phyloP scores from a whole-genome alignment of 1,284 basidiomycete genomes.

The Xerocomus minutiporus region DNA sequence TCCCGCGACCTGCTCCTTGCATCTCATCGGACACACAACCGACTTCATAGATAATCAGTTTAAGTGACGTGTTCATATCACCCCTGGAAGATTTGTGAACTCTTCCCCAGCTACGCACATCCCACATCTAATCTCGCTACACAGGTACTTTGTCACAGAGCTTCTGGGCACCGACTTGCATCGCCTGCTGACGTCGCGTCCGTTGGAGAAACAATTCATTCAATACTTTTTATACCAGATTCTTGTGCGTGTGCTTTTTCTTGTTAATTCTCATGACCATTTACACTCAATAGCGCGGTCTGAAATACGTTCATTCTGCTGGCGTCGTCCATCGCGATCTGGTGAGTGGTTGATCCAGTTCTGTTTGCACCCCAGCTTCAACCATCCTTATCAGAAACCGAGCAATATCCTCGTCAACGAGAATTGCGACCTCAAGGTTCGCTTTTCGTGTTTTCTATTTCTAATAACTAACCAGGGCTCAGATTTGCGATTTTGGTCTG shows the following conservation, averaged over 20 bases:
- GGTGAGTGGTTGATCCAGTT: slow-evolving; percentile 39
- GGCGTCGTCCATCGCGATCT: slow-evolving; percentile 98
- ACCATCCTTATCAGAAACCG: slow-evolving; percentile 67
- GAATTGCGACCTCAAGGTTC: slow-evolving; percentile 92
- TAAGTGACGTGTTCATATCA: slow-evolving; percentile 99
- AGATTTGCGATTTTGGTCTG: slow-evolving; percentile 99
- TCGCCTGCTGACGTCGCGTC: slow-evolving; percentile 91
- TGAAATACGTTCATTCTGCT: slow-evolving; percentile 99
- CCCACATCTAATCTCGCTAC: not conserved
- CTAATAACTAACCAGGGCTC: slow-evolving; percentile 10
- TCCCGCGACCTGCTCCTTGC: not conserved
- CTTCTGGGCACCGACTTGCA: slow-evolving; percentile 97
- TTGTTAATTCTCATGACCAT: slow-evolving; percentile 1
- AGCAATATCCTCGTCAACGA: slow-evolving; percentile 99
- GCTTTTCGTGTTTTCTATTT: slow-evolving; percentile 16
- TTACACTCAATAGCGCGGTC: slow-evolving; percentile 64
- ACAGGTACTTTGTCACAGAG: slow-evolving; percentile 98
- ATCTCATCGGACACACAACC: slow-evolving; percentile 6
- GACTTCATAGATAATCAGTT: slow-evolving; percentile 82
- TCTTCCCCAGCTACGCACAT: not conserved
- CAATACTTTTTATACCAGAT: slow-evolving; percentile 99
- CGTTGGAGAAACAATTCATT: slow-evolving; percentile 99
- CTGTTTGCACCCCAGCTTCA: not conserved
- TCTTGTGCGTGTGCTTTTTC: slow-evolving; percentile 53
- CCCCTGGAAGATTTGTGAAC: slow-evolving; percentile 93